Base-by-base conservation (phyloP, 495 filamentous ascomycete species). In the Neurospora sp. region DNA sequence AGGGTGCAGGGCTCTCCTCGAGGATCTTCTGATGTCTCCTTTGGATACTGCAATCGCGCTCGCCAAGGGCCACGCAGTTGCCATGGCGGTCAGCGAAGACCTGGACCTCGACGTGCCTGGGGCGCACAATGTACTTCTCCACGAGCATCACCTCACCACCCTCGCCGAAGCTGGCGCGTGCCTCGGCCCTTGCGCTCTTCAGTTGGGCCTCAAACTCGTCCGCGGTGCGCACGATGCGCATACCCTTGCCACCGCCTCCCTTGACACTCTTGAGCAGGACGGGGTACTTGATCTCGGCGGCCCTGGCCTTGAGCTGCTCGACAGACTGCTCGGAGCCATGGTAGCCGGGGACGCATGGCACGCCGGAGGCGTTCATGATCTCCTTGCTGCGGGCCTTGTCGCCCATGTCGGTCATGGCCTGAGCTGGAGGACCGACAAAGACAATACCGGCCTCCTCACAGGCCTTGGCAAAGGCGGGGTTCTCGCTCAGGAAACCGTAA, bases 401-500 rank as follows among this genome's bases (percentile, higher is more conserved):
- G 48, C 96, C 96, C 96, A 99, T 98, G 42, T 94, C 92, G 75
- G 95, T 93, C 82, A 99, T 99, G 8, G 96, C 96, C 73, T 90
- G 86, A 81, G 91, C 92, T 40, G 96, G 94, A 14, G 96, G 96
- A 0, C 96, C 96, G 77, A 98, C 97, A 78, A 99, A 99, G 44
- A 94, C 89, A 68, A 99, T 83, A 3, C 96, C 96, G 40, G 94
- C 94, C 75, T 97, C 92, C 75, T 90, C 91, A 78, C 94, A 97
- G 82, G 93, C 90, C 73, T 88, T 86, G 14, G 96, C 96, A 82
- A 99, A 99, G 8, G 83, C 87, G 3, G 95, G 90, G 79, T 99
- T 99, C 83, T 99, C 96, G 76, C 93, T 96, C 73, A 97, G 86
- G 85, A 98, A 99, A 17, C 96, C 96, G 85, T 99, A 99, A 5